Conservation (phyloP, 495 filamentous ascomycete species). For the Aspergillus cristatus region DNA sequence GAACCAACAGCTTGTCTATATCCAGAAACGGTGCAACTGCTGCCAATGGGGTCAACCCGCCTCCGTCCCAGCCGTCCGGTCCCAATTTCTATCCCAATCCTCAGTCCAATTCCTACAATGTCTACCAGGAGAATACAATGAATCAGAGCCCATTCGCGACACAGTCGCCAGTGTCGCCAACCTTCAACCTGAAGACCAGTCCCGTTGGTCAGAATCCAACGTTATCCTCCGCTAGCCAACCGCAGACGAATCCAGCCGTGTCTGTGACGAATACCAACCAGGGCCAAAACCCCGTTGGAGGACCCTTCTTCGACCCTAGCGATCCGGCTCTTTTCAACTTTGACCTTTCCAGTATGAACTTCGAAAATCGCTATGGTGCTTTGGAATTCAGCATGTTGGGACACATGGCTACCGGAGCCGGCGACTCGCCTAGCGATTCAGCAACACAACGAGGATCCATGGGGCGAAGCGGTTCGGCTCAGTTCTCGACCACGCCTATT, state of each 20-base stretch:
- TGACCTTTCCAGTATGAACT: constrained; percentile 86
- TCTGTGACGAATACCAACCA: constrained; percentile 20
- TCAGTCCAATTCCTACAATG: constrained; percentile 30
- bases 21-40: constrained; percentile 26
- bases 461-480: constrained; percentile 38
- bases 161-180: constrained; percentile 61
- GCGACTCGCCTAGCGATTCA: constrained; percentile 64
- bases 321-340: constrained; percentile 91
- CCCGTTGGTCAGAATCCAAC: constrained; percentile 30
- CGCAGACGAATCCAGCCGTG: constrained; percentile 22
- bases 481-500: constrained; percentile 32
- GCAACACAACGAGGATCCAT: constrained; percentile 40
- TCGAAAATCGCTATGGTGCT: constrained; percentile 89
- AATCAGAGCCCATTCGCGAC: constrained; percentile 49
- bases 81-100: constrained; percentile 27
- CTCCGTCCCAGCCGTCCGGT: constrained; percentile 15
- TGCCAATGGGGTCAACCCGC: constrained; percentile 17
- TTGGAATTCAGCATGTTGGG: constrained; percentile 90
- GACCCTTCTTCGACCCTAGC: constrained; percentile 71
- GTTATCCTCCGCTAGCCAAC: constrained; percentile 23
- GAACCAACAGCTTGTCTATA: constrained; percentile 18
- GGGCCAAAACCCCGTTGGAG: constrained; percentile 41
- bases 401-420: constrained; percentile 82
- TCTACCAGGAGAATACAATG: constrained; percentile 31
- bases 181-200: constrained; percentile 43